Conservation (phyloP, 306 rosid genomes). For the Sindora glabra region DNA sequence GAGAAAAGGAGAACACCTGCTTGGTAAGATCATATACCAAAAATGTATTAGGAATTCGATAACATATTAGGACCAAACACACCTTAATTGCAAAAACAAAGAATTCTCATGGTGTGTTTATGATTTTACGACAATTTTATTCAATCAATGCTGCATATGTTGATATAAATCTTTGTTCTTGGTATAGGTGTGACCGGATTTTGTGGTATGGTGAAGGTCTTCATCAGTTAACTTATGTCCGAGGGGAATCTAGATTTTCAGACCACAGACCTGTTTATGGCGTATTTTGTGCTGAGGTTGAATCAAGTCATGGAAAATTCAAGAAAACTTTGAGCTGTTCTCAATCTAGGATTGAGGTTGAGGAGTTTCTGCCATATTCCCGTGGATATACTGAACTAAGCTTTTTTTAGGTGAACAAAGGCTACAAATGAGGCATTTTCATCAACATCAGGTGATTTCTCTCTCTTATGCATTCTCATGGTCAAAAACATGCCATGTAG, state of each 20-base stretch:
- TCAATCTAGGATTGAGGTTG: constrained; percentile 74
- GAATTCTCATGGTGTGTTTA: too few relatives aligned
- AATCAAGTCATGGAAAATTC: constrained; percentile 63
- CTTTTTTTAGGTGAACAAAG: constrained; percentile 61
- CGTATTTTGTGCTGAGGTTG: constrained; percentile 93
- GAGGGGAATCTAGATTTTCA: constrained; percentile 90
- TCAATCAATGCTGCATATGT: too few relatives aligned
- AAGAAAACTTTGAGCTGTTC: constrained; percentile 94
- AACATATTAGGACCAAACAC: too few relatives aligned
- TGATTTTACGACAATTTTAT: too few relatives aligned
- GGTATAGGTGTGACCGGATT: constrained; percentile 88
- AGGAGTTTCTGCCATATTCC: constrained; percentile 87
- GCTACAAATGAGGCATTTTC: constrained; percentile 27
- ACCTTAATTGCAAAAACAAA: too few relatives aligned
- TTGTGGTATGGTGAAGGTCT: constrained; percentile 98
- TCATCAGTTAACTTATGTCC: constrained; percentile 84
- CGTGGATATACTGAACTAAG: constrained; percentile 91
- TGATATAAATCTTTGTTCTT: constrained; percentile 16
- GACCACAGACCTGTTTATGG: constrained; percentile 98
- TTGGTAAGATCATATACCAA: constrained; percentile 52
- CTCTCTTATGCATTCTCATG: too few relatives aligned
- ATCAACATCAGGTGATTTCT: constrained; percentile 34
- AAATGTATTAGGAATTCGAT: not conserved
- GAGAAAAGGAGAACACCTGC: constrained; percentile 98
- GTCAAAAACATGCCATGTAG: too few relatives aligned